Base-by-base conservation (phyloP, 1,284 basidiomycete genomes). In the Sporisorium graminicola region DNA sequence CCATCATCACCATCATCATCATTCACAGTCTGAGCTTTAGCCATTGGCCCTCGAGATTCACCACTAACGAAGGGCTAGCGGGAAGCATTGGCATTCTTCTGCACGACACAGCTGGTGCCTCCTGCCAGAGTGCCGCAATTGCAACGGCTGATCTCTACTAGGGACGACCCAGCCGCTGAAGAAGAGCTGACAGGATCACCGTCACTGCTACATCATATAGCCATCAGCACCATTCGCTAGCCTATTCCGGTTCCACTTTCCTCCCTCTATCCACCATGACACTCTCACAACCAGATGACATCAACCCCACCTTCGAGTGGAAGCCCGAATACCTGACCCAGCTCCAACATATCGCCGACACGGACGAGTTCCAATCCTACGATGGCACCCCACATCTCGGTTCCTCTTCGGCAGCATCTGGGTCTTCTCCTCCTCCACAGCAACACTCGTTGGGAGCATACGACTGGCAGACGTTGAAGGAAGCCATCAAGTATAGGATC, bases 401-500 rank as follows among this genome's bases (percentile, higher is more conserved):
- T n/a, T n/a, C n/a, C n/a, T n/a, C n/a, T n/a, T n/a, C n/a, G n/a
- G n/a, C n/a, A 10, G 29, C 29, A 31, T 31, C 29, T 31, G 29
- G 29, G 29, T 31, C 29, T 5, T 31, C 22, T 60, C 64, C 5
- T 46, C 58, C 7, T 3, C 58, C 31, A 6, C 35, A 16, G 27
- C 58, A 8, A 12, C 40, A 22, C 6, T 33, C 57, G 5, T n/a
- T 29, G 1, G 59, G 56, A 2, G 12, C 27, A 1, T 70, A 76
- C 24, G 69, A 77, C 52, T 77, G 74, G 74, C 40, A 47, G 13
- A 13, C 37, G 47, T 35, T 77, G n/a, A 72, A 73, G 35, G 74
- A 77, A 26, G 74, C 69, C 5, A 72, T 77, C 69, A 77, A 77
- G 53, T 62, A 58, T 37, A 51, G 58, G 0, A 77, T 77, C 24